A percentile compares a stretch with the other conserved stretches of the same genome.
Conservation (phyloP, 176 grass and related monocot species). For the Oryza meyeriana region DNA sequence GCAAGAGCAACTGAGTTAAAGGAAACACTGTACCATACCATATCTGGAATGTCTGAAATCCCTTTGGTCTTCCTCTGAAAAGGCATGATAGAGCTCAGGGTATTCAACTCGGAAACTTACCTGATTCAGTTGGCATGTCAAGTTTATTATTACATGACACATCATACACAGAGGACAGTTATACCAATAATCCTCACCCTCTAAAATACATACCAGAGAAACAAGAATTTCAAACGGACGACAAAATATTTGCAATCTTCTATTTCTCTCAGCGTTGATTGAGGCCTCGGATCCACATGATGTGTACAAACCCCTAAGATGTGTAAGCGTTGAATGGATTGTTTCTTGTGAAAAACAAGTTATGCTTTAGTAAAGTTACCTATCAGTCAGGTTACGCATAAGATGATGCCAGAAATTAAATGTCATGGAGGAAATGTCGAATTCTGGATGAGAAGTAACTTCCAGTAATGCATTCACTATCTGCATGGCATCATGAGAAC, state of each 20-base stretch:
- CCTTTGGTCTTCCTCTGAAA: slow-evolving; percentile 88
- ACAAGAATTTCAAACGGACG: slow-evolving; percentile 84
- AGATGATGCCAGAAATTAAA: slow-evolving; percentile 99
- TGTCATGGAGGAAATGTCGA: slow-evolving; percentile 98
- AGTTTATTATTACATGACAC: neutral
- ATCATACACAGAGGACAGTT: neutral
- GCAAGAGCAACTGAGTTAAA: slow-evolving; percentile 27
- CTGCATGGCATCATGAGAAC: slow-evolving; percentile 86
- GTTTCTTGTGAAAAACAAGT: slow-evolving; percentile 20
- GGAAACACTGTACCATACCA: slow-evolving; percentile 41
- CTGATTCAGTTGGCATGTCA: slow-evolving; percentile 32
- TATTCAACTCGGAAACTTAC: slow-evolving; percentile 94
- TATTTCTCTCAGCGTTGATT: slow-evolving; percentile 77
- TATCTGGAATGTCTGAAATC: slow-evolving; percentile 97
- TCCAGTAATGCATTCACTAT: slow-evolving; percentile 93
- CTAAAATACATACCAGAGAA: slow-evolving; percentile 58
- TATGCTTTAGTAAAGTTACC: slow-evolving; percentile 45
- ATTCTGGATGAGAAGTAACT: slow-evolving; percentile 87
- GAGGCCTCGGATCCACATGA: slow-evolving; percentile 67
- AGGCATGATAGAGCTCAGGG: slow-evolving; percentile 65
- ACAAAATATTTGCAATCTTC: slow-evolving; percentile 83
- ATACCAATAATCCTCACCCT: neutral
- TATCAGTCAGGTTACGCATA: slow-evolving; percentile 59
- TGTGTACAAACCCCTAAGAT: slow-evolving; percentile 71
- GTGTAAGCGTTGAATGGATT: slow-evolving; percentile 10